A percentile compares a stretch with the other conserved stretches of the same genome.
Conservation (phyloP, 2,329 filamentous ascomycete genomes). For the Colletotrichum caudatum region DNA sequence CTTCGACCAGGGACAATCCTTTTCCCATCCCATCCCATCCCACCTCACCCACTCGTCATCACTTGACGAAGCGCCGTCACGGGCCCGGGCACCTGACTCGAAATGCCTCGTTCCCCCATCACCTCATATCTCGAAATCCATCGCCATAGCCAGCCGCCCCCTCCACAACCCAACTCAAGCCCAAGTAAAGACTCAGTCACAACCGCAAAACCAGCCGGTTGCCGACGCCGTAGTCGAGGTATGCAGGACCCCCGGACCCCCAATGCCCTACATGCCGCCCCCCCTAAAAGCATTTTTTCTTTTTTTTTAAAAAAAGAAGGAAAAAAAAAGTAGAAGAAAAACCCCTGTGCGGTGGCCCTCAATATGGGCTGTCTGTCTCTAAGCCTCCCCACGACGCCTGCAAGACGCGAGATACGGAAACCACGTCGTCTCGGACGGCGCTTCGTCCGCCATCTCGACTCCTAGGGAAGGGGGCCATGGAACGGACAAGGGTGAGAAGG, state of each 20-base stretch:
- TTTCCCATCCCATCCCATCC: neutral
- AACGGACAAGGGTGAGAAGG: neutral
- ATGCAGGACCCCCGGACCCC: neutral
- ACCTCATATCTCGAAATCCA: neutral
- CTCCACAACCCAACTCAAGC: neutral
- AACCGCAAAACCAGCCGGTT: neutral
- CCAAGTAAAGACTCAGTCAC: no score
- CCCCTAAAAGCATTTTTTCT: neutral
- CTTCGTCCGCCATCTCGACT: neutral
- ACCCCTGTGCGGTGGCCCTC: neutral
- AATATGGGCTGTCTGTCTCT: neutral
- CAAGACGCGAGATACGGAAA: neutral
- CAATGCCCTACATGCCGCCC: neutral
- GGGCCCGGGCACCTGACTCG: slow-evolving; percentile 3
- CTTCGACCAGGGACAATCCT: neutral
- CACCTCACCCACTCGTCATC: neutral
- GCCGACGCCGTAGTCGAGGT: neutral
- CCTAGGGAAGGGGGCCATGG: no score
- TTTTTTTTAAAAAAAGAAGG: no score
- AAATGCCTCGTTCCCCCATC: neutral
- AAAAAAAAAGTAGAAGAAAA: neutral
- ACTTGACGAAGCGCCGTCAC: slow-evolving; percentile 9
- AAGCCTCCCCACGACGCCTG: neutral
- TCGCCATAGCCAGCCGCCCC: neutral
- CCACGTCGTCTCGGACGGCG: neutral